A percentile compares a stretch with the other conserved stretches of the same genome.
These are phyloP conservation scores for Cladosporium colombiae DNA, from an alignment of 2,329 filamentous ascomycete species.

Conservation along the genomic window DNA sequence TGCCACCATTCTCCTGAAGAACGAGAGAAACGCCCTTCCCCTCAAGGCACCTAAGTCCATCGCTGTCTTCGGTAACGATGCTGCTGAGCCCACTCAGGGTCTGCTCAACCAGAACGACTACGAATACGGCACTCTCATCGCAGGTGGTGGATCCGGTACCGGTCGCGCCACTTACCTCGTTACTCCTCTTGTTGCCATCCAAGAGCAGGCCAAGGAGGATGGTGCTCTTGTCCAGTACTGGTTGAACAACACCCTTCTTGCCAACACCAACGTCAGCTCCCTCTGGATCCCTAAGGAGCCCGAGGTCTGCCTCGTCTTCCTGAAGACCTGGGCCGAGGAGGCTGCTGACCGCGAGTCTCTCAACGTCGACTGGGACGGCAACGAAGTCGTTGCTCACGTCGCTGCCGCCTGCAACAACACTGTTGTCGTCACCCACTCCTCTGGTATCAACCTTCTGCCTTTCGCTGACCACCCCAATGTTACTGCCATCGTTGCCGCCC, in stretches of 20 bases:
- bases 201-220: conserved; percentile 30
- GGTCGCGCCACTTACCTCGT: conserved; percentile 43
- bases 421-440: conserved; percentile 50
- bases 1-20: conserved; percentile 61
- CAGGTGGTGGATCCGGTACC: conserved; percentile 45
- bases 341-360: conserved; percentile 28
- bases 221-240: conserved; percentile 28
- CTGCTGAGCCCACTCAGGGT: conserved; percentile 22
- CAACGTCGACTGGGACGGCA: conserved; percentile 19
- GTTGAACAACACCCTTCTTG: conserved; percentile 19
- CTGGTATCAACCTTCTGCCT: conserved; percentile 46
- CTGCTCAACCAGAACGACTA: conserved; percentile 14
- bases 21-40: conserved; percentile 56
- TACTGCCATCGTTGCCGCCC: conserved; percentile 45
- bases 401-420: conserved; percentile 18
- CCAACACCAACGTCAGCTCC: conserved; percentile 34
- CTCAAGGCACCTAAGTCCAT: conserved; percentile 52
- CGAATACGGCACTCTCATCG: conserved; percentile 44
- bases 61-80: conserved; percentile 46
- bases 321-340: conserved; percentile 56
- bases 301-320: conserved; percentile 55
- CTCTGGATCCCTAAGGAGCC: conserved; percentile 18
- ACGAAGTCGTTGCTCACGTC: conserved; percentile 30
- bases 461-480: conserved; percentile 46
- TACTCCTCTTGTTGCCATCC: conserved; percentile 46